Evolutionary conservation across 2,329 filamentous ascomycete genomes (phyloP), one percentile per base, ranked within the genome.

Genomic region (Juglanconis oblonga): DNA sequence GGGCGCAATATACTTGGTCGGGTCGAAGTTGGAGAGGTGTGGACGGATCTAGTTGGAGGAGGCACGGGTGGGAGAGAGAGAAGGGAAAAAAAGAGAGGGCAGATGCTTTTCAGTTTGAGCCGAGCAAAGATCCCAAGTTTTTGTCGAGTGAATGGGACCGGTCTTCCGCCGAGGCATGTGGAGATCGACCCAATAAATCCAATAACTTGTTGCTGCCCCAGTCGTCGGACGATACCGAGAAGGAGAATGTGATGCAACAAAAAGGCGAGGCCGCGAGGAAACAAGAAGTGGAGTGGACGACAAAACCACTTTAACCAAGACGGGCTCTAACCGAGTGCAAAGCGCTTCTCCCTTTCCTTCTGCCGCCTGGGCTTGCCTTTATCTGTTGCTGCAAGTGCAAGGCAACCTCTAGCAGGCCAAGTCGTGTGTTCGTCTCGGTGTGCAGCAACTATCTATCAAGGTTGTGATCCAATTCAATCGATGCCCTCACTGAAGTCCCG

Each of bases 101-200:
- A 24, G 24, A 24, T 24, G 24, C 38, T 40, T 54, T 53, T 53
- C 51, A 53, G 10, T 7, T 42, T 42, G 38, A 42, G 38, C n/a
- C 38, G 38, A 10, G 38, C 38, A 14, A 42, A 14, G 10, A 42
- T 42, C 10, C 38, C 24, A 24, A 42, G 5, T 10, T 42, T 42
- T 42, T 42, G 10, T 42, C 38, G 4, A 42, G 24, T 24, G 24
- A 24, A 24, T 24, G 24, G 24, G 24, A 40, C 13, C 44, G 44
- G 44, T 47, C n/a, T 17, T 49, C 40, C 53, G 53, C 52, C 53
- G 53, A 60, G 58, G 53, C 35, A 51, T 51, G 57, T 56, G 47
- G 52, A 52, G 52, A 47, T 38, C n/a, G 56, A 51, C 24, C 24
- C 24, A 24, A 24, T 24, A 24, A 24, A 52, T 31, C 31, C 33